These are phyloP conservation scores for Mortierella hygrophila DNA, from an alignment of 192 early-diverging fungal species.

Conservation along the genomic window DNA sequence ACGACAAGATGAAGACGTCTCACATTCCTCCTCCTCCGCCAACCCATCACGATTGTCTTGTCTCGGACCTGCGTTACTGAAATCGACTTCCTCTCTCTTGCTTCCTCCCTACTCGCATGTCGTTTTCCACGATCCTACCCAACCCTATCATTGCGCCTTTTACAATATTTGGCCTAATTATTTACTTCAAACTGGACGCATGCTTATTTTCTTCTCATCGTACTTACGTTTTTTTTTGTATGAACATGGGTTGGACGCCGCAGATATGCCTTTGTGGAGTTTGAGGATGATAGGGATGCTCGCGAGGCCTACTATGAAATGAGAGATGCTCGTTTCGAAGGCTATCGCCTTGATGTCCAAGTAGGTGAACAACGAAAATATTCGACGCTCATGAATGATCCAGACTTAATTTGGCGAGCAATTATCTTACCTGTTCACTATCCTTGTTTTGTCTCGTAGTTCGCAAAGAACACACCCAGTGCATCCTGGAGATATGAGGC, in stretches of 20 bases:
- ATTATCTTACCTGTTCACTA: background rate
- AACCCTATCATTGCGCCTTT: background rate
- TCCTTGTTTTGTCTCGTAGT: constrained; percentile 55
- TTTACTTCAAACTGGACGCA: background rate
- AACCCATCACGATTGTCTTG: constrained; percentile 7
- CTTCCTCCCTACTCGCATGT: constrained; percentile 12
- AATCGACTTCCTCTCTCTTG: constrained; percentile 27
- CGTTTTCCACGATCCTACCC: background rate
- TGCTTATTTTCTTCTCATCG: background rate
- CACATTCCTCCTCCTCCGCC: constrained; percentile 10
- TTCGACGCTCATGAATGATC: background rate
- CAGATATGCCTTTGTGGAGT: constrained; percentile 97
- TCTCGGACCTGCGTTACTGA: constrained; percentile 47
- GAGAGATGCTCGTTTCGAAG: constrained; percentile 87
- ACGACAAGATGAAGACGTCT: constrained; percentile 26
- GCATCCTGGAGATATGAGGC: constrained; percentile 85
- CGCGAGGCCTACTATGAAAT: constrained; percentile 95
- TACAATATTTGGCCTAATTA: background rate
- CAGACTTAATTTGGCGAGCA: background rate
- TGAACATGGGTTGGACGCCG: background rate
- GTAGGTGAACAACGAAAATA: constrained; percentile 41
- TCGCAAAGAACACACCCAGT: constrained; percentile 89
- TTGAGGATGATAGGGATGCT: constrained; percentile 90
- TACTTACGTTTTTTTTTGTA: constrained; percentile 8
- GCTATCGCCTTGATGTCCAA: constrained; percentile 86